phyloP scores from a whole-genome alignment of 2,329 filamentous ascomycete genomes.

The Monilinia aucupariae region DNA sequence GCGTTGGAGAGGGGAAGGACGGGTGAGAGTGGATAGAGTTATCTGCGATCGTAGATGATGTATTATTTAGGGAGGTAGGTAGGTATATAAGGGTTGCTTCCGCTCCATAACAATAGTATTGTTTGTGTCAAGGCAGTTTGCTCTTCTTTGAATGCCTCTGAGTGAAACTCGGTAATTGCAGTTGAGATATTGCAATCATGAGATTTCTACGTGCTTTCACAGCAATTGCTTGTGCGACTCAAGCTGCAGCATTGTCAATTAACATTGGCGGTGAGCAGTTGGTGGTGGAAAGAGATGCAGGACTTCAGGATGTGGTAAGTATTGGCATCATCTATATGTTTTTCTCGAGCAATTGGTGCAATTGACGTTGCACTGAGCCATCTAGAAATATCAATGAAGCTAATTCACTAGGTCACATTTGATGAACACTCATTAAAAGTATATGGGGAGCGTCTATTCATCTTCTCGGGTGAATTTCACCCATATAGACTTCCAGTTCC shows the following conservation, averaged over 20 bases:
- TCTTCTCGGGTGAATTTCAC: constrained; percentile 61
- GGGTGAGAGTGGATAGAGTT: not conserved
- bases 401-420: constrained; percentile 46
- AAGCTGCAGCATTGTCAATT: constrained; percentile 44
- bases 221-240: constrained; percentile 39
- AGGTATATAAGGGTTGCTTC: constrained; percentile 8
- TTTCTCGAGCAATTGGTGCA: not conserved
- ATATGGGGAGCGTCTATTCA: constrained; percentile 55
- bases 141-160: not conserved
- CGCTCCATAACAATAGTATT: not conserved
- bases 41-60: not conserved
- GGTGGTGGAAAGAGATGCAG: constrained; percentile 45
- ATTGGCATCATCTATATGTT: not conserved
- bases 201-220: constrained; percentile 36
- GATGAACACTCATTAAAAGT: constrained; percentile 59
- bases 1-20: not conserved
- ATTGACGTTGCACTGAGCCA: not conserved
- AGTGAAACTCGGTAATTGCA: not conserved
- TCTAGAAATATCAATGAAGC: not conserved
- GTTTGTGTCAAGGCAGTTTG: not conserved
- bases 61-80: constrained; percentile 6
- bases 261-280: constrained; percentile 42
- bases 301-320: constrained; percentile 51
- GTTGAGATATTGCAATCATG: constrained; percentile 31
- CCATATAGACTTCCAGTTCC: constrained; percentile 57